Base-by-base conservation (phyloP, 116 monocot species). In the Dioscorea cayenensis region DNA sequence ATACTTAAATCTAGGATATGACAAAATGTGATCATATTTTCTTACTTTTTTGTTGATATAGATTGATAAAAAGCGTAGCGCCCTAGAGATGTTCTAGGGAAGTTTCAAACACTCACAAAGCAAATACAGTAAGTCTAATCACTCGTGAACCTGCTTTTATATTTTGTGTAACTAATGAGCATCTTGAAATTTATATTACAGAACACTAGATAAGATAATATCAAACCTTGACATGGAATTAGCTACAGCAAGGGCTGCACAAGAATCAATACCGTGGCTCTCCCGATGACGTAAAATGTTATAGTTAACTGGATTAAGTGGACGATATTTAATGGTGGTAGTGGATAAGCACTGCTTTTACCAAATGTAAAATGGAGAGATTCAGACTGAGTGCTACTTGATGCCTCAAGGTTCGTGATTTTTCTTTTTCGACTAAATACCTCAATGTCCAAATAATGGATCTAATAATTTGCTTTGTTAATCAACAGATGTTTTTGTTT, bases 281-380 rank as follows among this genome's bases (percentile, higher is more conserved):
- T 49, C 99, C 91, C 18, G 51, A 20, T 82, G n/a, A n/a, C 87
- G 48, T 89, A 82, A 9, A 77, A 68, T 65, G 23, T 75, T 27
- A 75, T 79, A 35, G 69, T 66, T 36, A n/a, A 29, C 68, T 37
- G 84, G 87, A 76, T 61, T 70, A 5, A 65, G 51, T 43, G 71
- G 69, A 65, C 78, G 71, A 77, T 94, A 83, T 75, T 68, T 99
- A 32, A 92, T 99, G 94, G 99, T 99, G 52, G 71, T 99, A 28
- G 99, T n/a, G 99, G 68, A 89, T 99, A 23, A 99, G 94, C 66
- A 99, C 99, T 67, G 99, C 99, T 27, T 94, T 99, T 82, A 99
- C 91, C 79, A 99, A 94, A 64, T 91, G 94, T 36, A n/a, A 94
- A 92, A 64, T 55, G 99, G 73, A 87, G 99, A 85, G 99, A 99